Base-by-base conservation (phyloP, 2,329 filamentous ascomycete species). In the Mollisia scopiformis region DNA sequence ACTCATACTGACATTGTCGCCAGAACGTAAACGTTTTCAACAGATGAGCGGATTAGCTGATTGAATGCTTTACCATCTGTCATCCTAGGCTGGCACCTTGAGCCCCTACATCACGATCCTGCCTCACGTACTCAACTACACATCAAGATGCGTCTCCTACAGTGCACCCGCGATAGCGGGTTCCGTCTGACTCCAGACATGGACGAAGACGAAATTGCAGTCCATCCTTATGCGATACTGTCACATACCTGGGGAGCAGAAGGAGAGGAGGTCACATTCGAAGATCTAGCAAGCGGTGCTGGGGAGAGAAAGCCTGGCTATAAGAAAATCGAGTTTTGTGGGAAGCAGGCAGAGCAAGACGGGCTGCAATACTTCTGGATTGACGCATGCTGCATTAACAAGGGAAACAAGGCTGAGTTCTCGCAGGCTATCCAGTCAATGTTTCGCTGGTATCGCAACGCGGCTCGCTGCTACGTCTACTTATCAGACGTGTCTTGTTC, bases 151-250 rank as follows among this genome's bases (percentile, higher is more conserved):
- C 35, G 35, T 39, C 35, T 39, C 8, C 35, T 39, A 39, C 35
- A 39, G n/a, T 59, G 35, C 23, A 56, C 57, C 50, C 58, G 14
- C 33, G 23, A 33, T 43, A 43, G 59, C 52, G 33, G 62, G 8
- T 43, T 65, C 61, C 59, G 55, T 58, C 57, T 65, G 21, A 59
- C 57, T 23, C n/a, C n/a, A n/a, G 47, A 60, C 47, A 57, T 66
- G 50, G 46, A 58, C 52, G 46, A 62, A 8, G 31, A 55, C 41
- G 41, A 61, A 41, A 63, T 33, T 6, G 6, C 30, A 6, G 13
- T 65, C 49, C 66, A 62, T 19, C 13, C 54, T 13, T 59, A 68
- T 64, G 66, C 66, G 11, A 71, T 68, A 39, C 66, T 69, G 39
- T 67, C 63, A 16, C 64, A 69, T 56, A 69, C 51, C 55, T 71